Percentiles rank a stretch among this genome's conserved stretches.
phyloP scores from a whole-genome alignment of 148 eudicot genomes.

The Rhododendron mucronatum region DNA sequence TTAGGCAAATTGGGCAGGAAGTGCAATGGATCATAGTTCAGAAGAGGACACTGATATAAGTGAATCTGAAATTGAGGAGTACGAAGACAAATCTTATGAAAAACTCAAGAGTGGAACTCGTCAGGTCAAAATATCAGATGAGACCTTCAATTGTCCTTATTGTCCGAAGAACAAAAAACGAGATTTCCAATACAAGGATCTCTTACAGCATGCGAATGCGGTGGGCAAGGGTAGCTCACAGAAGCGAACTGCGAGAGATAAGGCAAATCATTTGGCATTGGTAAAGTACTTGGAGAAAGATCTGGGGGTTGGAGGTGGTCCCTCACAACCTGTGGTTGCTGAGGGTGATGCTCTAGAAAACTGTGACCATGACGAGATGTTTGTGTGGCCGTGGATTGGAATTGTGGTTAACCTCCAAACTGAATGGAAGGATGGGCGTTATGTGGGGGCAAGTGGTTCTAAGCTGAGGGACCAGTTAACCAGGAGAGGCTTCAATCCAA shows the following conservation, averaged over 20 bases:
- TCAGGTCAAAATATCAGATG: constrained; percentile 51
- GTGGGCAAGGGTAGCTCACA: constrained; percentile 63
- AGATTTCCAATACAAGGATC: constrained; percentile 60
- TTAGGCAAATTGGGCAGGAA: background rate
- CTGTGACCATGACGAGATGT: constrained; percentile 68
- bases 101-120: constrained; percentile 57
- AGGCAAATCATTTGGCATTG: constrained; percentile 76
- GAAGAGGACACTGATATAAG: constrained; percentile 75
- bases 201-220: constrained; percentile 80
- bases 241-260: constrained; percentile 76
- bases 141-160: constrained; percentile 66
- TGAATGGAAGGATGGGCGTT: constrained; percentile 54
- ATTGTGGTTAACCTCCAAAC: constrained; percentile 78
- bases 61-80: constrained; percentile 79
- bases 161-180: constrained; percentile 74
- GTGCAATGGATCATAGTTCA: constrained; percentile 51
- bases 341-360: constrained; percentile 38
- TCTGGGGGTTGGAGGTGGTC: constrained; percentile 36
- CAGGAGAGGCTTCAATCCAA: constrained; percentile 76
- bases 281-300: constrained; percentile 65
- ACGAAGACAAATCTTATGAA: constrained; percentile 52
- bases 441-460: constrained; percentile 89
- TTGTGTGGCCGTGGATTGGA: constrained; percentile 98
- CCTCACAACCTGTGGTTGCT: constrained; percentile 36
- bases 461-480: constrained; percentile 76